phyloP scores from a whole-genome alignment of 2,329 filamentous ascomycete genomes.

The Lasiodiplodia citricola region DNA sequence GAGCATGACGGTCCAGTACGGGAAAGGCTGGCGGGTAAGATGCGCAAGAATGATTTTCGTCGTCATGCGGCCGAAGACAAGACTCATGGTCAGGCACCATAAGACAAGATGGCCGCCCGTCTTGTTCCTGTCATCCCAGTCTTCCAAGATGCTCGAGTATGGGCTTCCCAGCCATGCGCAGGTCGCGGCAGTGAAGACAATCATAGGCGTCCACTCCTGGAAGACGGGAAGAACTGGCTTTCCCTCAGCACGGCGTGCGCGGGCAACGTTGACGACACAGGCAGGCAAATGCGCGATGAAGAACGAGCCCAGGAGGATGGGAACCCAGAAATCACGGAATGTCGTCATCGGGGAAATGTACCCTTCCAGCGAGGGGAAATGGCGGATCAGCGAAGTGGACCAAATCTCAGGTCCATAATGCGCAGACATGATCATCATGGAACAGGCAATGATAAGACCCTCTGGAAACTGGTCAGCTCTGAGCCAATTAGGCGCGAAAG shows the following conservation, averaged over 20 bases:
- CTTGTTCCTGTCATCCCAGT: slow-evolving; percentile 43
- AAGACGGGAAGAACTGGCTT: slow-evolving; percentile 83
- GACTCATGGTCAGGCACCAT: slow-evolving; percentile 92
- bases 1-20: slow-evolving; percentile 94
- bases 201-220: slow-evolving; percentile 91
- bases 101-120: slow-evolving; percentile 78
- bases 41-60: slow-evolving; percentile 99
- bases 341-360: slow-evolving; percentile 74
- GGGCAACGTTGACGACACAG: slow-evolving; percentile 84
- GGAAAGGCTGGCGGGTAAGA: slow-evolving; percentile 90
- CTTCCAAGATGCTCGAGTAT: slow-evolving; percentile 76
- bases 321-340: slow-evolving; percentile 89
- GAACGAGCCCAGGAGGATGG: slow-evolving; percentile 55
- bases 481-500: not conserved
- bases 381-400: slow-evolving; percentile 73
- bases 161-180: slow-evolving; percentile 89
- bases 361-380: slow-evolving; percentile 42
- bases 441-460: slow-evolving; percentile 85
- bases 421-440: slow-evolving; percentile 84
- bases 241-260: slow-evolving; percentile 72
- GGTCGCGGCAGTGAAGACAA: slow-evolving; percentile 76
- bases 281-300: slow-evolving; percentile 76
- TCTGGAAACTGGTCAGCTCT: slow-evolving; percentile 54
- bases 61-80: slow-evolving; percentile 97
- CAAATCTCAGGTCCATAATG: slow-evolving; percentile 89